Evolutionary conservation across 2,329 filamentous ascomycete species (phyloP).

Genomic region (Paecilomyces sp.): DNA sequence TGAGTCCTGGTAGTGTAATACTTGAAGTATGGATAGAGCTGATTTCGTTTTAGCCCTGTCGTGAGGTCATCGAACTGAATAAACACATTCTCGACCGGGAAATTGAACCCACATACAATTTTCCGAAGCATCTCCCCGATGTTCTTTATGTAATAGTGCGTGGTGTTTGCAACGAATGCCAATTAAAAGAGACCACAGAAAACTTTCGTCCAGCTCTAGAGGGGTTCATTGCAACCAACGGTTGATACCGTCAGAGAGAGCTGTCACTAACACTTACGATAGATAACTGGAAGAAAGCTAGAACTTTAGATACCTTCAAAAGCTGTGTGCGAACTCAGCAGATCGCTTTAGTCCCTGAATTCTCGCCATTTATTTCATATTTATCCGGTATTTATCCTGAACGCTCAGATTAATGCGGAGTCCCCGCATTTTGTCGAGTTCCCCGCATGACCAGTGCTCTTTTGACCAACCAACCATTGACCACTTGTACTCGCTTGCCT

Average conservation of each 20-base stretch:
- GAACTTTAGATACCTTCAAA: background rate
- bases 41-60: background rate
- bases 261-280: too few relatives aligned
- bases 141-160: background rate
- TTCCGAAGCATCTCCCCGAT: background rate
- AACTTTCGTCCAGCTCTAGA: too few relatives aligned
- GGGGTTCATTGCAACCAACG: too few relatives aligned
- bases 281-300: background rate
- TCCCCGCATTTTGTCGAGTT: background rate
- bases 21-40: too few relatives aligned
- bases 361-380: background rate
- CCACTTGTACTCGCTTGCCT: background rate
- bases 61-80: background rate
- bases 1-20: too few relatives aligned
- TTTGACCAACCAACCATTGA: too few relatives aligned
- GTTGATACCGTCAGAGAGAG: too few relatives aligned
- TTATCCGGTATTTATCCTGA: background rate
- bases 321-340: background rate
- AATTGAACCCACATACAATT: background rate
- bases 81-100: background rate
- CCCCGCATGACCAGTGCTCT: background rate
- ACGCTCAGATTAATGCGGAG: background rate
- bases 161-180: background rate
- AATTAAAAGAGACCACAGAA: too few relatives aligned
- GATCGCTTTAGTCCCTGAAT: background rate